These are phyloP conservation scores for Alternaria hordeiaustralica DNA, from an alignment of 2,329 filamentous ascomycete species.

Conservation along the genomic window DNA sequence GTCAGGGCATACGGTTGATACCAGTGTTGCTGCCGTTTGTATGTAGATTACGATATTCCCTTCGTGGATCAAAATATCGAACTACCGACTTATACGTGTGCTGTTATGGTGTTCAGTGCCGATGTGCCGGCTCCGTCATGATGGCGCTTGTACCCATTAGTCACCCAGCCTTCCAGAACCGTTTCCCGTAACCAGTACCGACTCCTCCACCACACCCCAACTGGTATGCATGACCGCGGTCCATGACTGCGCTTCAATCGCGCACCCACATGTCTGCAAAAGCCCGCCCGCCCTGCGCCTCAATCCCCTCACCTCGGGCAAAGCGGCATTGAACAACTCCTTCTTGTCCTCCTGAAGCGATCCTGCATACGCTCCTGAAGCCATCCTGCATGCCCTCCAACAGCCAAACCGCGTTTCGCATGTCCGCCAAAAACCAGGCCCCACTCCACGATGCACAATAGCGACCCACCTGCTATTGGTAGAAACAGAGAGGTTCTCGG, in stretches of 20 bases:
- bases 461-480: conserved; percentile 1
- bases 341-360: not conserved
- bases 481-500: not conserved
- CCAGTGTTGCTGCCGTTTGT: conserved; percentile 6
- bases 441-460: not conserved
- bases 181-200: not conserved
- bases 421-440: conserved; percentile 3
- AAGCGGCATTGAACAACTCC: conserved; percentile 6
- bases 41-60: conserved; percentile 1
- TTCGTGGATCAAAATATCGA: conserved; percentile 1
- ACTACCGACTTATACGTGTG: not conserved
- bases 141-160: not conserved
- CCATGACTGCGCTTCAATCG: not conserved
- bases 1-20: conserved; percentile 9
- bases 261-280: not conserved
- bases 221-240: not conserved
- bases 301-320: not conserved
- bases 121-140: not conserved
- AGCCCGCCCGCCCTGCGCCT: not conserved
- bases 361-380: not conserved
- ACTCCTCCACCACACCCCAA: not conserved
- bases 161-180: not conserved
- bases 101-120: not conserved
- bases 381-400: not conserved
- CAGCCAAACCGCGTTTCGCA: conserved; percentile 6